phyloP scores from a whole-genome alignment of 495 filamentous ascomycete species.

The Polyplosphaeria fusca region DNA sequence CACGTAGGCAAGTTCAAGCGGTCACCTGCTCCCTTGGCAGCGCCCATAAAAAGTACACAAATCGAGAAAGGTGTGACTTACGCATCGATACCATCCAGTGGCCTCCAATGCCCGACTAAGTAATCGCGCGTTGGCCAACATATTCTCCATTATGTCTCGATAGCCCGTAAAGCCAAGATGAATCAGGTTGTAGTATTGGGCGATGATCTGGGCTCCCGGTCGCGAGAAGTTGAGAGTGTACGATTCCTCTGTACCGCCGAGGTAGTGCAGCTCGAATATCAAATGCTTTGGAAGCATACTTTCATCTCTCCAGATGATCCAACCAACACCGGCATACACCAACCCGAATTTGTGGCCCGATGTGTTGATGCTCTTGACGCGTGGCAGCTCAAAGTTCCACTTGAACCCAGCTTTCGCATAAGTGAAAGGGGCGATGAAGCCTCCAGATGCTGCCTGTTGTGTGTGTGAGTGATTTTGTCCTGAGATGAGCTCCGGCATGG shows the following conservation, averaged over 20 bases:
- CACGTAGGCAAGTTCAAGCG: no score
- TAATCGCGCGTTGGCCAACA: constrained; percentile 64
- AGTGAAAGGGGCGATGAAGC: constrained; percentile 72
- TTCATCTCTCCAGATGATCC: constrained; percentile 73
- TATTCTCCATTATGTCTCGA: constrained; percentile 65
- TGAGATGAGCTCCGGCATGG: no score
- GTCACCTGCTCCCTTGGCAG: no score
- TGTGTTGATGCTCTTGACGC: constrained; percentile 71
- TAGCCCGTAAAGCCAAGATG: constrained; percentile 69
- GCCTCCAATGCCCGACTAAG: constrained; percentile 66
- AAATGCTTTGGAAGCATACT: constrained; percentile 65
- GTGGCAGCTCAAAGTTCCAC: constrained; percentile 68
- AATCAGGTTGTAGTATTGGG: constrained; percentile 75
- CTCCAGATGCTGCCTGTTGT: constrained; percentile 63
- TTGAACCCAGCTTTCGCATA: constrained; percentile 57
- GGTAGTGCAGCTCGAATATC: constrained; percentile 71
- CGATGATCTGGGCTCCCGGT: constrained; percentile 68
- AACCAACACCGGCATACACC: constrained; percentile 69
- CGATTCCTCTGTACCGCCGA: constrained; percentile 70
- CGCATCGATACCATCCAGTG: constrained; percentile 66
- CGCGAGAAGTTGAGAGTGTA: constrained; percentile 76
- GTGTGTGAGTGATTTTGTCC: no score
- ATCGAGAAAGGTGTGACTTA: constrained; percentile 3
- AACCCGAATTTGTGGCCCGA: constrained; percentile 75
- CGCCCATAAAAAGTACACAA: no score